Conservation (phyloP, 441 rosid genomes). For the Populus hybrid region DNA sequence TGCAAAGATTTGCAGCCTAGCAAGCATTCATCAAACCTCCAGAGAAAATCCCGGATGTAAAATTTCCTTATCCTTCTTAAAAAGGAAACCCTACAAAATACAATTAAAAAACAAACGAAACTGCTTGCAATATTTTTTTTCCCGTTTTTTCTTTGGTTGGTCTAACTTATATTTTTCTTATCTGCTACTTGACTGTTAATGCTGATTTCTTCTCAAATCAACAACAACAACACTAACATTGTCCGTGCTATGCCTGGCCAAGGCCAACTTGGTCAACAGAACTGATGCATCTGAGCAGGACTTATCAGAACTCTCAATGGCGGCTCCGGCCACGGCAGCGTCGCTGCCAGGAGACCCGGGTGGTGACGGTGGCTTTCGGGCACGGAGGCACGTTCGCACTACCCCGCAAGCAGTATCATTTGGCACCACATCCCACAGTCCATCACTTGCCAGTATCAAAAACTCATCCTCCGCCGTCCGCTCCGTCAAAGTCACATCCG, state of each 20-base stretch:
- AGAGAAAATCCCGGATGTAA: not conserved
- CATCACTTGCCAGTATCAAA: conserved; percentile 83
- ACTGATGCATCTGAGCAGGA: conserved; percentile 78
- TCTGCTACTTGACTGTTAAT: not conserved
- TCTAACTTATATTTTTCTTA: not conserved
- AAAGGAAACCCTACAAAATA: conserved; percentile 6
- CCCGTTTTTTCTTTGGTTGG: not conserved
- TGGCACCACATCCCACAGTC: conserved; percentile 91
- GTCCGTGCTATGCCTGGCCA: conserved; percentile 67
- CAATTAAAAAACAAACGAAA: not conserved
- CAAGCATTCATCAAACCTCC: not conserved
- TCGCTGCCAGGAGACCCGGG: conserved; percentile 25
- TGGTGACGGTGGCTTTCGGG: conserved; percentile 25
- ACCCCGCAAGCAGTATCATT: conserved; percentile 80
- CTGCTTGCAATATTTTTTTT: not conserved
- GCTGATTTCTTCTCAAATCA: conserved; percentile 52
- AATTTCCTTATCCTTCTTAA: not conserved
- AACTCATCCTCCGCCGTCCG: conserved; percentile 73
- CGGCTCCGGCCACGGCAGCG: conserved; percentile 19
- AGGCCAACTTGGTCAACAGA: conserved; percentile 66
- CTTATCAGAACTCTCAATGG: conserved; percentile 43
- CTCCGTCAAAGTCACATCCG: conserved; percentile 70
- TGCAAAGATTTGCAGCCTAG: not conserved
- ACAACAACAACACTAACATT: conserved; percentile 84
- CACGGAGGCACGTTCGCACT: conserved; percentile 65